These are phyloP conservation scores for Astraeus odoratus DNA, from an alignment of 768 basidiomycete species.

Conservation along the genomic window DNA sequence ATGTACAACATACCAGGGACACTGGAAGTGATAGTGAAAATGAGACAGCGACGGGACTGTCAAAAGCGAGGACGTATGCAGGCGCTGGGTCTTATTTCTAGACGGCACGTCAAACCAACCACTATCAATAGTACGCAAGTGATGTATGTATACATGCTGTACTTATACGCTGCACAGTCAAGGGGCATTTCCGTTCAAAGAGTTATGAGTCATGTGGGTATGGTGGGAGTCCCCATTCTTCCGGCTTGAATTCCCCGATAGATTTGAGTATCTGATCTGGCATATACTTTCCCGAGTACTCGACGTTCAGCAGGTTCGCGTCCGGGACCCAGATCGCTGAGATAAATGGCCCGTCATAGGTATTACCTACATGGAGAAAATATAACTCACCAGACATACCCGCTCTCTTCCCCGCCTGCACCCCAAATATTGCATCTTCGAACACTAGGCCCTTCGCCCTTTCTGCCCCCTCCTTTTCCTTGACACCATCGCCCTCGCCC, in stretches of 20 bases:
- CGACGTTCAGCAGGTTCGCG: constrained; percentile 48
- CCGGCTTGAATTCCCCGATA: constrained; percentile 69
- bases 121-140: too few relatives aligned
- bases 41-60: constrained; percentile 3
- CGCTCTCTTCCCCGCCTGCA: constrained; percentile 76
- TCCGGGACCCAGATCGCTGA: constrained; percentile 86
- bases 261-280: constrained; percentile 57
- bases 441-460: constrained; percentile 68
- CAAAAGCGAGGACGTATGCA: constrained; percentile 23
- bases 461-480: constrained; percentile 36
- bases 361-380: neutral
- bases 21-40: constrained; percentile 20
- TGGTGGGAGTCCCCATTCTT: constrained; percentile 78
- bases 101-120: neutral
- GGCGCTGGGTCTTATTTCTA: constrained; percentile 43
- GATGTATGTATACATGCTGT: neutral
- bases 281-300: constrained; percentile 39
- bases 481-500: constrained; percentile 25
- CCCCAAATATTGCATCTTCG: constrained; percentile 72
- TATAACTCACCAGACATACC: constrained; percentile 69
- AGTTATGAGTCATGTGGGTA: constrained; percentile 30
- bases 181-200: too few relatives aligned
- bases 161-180: neutral
- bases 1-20: neutral
- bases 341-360: constrained; percentile 2